Evolutionary conservation across 441 rosid species (phyloP), one percentile per base, ranked within the genome.

Genomic region (Bocquillonia castaneifolia): DNA sequence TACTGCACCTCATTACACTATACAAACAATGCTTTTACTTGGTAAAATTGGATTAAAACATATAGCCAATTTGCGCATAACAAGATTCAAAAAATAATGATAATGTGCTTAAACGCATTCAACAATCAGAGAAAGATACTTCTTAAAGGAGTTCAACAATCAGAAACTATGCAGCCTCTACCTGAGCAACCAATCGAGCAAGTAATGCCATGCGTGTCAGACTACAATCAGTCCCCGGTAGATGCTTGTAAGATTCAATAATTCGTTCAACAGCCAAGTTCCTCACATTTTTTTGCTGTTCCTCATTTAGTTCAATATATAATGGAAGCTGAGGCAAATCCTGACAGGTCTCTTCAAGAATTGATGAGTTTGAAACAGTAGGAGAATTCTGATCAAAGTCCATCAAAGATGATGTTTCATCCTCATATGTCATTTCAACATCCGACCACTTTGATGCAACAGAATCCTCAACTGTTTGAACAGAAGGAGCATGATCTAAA

Each of bases 101-200:
- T 44, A 58, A 34, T 10, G 6, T 40, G 37, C 57, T 20, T 10
- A 26, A 37, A 42, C 45, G 4, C 65, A 26, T 3, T 47, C 32
- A 34, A 23, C 18, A n/a, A 52, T 26, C 53, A 66, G 28, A 29
- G 42, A 55, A 55, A 10, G 37, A 31, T 45, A 40, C 40, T 61
- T 50, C 17, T 32, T 42, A 60, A 66, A 64, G 25, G 53, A 26
- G 44, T 34, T 50, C 34, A 58, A 6, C 40, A 64, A 68, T 26
- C 64, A 76, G 31, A 57, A 40, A 52, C 56, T 20, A 63, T 36
- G 67, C 62, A 36, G 56, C 44, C 66, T 74, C 72, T 79, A 90
- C 99, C 96, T 88, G 90, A 75, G 96, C 92, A 74, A 85, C 86
- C 78, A 96, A 81, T 63, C 97, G 88, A 67, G 99, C 86, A 81